Conservation (phyloP, 139 green algal genomes). For the Closterium sp. region DNA sequence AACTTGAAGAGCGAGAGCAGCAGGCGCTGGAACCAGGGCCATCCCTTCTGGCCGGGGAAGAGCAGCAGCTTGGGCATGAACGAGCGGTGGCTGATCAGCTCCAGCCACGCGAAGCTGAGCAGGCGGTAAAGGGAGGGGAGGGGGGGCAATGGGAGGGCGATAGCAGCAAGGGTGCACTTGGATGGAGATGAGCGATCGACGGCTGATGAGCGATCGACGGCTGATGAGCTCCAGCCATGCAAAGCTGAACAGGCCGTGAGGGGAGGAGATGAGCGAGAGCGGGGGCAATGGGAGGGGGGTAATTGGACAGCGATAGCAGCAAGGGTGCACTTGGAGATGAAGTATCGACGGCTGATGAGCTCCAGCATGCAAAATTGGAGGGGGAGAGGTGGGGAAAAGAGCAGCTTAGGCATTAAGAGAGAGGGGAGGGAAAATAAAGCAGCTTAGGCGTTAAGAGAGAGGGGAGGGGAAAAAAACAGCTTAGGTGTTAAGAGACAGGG, state of each 20-base stretch:
- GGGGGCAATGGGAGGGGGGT: too few species aligned
- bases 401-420: too few species aligned
- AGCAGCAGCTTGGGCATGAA: conserved; percentile 92
- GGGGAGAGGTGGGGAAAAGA: too few species aligned
- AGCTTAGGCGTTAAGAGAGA: too few species aligned
- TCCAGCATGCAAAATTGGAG: too few species aligned
- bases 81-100: conserved; percentile 82
- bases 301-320: conserved; percentile 60
- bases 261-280: too few species aligned
- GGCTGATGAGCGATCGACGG: conserved; percentile 84
- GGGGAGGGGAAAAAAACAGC: too few species aligned
- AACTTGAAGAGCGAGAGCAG: conserved; percentile 83
- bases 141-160: background rate
- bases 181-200: conserved; percentile 91
- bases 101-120: conserved; percentile 83
- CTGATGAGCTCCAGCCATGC: conserved; percentile 91
- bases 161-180: too few species aligned
- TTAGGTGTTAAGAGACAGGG: conserved; percentile 67
- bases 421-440: too few species aligned
- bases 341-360: conserved; percentile 79
- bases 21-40: conserved; percentile 71
- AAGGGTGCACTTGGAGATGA: conserved; percentile 95
- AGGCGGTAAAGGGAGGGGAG: background rate
- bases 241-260: conserved; percentile 52
- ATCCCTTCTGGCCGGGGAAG: conserved; percentile 61